These are phyloP conservation scores for Monilinia fructigena DNA, from an alignment of 2,329 filamentous ascomycete species.

Conservation along the genomic window DNA sequence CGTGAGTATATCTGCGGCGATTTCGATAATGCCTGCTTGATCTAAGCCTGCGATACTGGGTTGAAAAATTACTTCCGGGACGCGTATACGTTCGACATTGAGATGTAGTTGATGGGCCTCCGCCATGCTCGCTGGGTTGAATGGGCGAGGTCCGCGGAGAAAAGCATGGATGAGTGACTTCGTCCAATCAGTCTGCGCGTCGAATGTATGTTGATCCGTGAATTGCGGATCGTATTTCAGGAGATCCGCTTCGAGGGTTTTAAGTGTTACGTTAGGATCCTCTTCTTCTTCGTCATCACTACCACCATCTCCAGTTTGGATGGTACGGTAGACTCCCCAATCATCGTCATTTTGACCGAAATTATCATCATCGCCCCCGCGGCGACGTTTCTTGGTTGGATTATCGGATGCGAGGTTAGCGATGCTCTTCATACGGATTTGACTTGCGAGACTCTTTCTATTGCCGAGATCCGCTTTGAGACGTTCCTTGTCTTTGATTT, in stretches of 20 bases:
- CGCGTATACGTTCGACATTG: slow-evolving; percentile 93
- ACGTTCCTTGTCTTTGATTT: slow-evolving; percentile 89
- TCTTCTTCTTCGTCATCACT: slow-evolving; percentile 94
- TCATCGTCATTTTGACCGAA: slow-evolving; percentile 97
- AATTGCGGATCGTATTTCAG: slow-evolving; percentile 85
- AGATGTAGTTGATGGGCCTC: slow-evolving; percentile 88
- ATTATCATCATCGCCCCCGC: slow-evolving; percentile 89
- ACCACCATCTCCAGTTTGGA: slow-evolving; percentile 77
- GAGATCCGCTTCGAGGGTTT: slow-evolving; percentile 77
- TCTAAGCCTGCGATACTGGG: slow-evolving; percentile 89
- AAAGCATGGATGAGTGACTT: slow-evolving; percentile 90
- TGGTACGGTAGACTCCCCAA: slow-evolving; percentile 94
- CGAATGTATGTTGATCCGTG: slow-evolving; percentile 86
- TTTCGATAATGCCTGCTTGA: slow-evolving; percentile 90
- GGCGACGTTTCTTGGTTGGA: slow-evolving; percentile 77
- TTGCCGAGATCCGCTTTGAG: slow-evolving; percentile 94
- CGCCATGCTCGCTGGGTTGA: slow-evolving; percentile 74
- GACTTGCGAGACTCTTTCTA: slow-evolving; percentile 90
- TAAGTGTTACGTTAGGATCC: slow-evolving; percentile 72
- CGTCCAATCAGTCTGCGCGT: slow-evolving; percentile 93
- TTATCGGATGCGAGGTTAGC: slow-evolving; percentile 92
- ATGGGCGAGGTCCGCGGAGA: slow-evolving; percentile 80
- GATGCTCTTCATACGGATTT: slow-evolving; percentile 97
- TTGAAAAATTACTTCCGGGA: slow-evolving; percentile 90
- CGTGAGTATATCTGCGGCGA: slow-evolving; percentile 83